A percentile compares a stretch with the other conserved stretches of the same genome.
Evolutionary conservation across 805 yeast genomes (phyloP).

Genomic region (Cyberlindnera americana): DNA sequence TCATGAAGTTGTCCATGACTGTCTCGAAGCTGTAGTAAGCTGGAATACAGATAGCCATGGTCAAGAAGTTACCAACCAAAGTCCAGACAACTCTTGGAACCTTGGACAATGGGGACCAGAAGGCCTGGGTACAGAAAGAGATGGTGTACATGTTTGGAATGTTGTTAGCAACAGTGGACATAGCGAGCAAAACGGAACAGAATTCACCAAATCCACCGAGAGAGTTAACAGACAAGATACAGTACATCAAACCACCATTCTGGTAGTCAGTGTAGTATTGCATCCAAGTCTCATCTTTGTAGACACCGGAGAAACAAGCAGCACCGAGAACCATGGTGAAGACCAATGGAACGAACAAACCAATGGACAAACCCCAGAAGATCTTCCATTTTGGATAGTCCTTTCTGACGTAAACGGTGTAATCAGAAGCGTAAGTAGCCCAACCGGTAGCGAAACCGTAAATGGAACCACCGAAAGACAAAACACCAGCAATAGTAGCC

Average conservation of each 20-base stretch:
- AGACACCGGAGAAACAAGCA: conserved; percentile 71
- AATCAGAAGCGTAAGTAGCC: conserved; percentile 91
- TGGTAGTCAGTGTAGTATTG: conserved; percentile 49
- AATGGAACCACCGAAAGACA: conserved; percentile 78
- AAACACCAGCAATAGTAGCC: conserved; percentile 68
- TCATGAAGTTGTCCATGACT: conserved; percentile 86
- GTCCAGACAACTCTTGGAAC: conserved; percentile 88
- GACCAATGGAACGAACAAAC: conserved; percentile 63
- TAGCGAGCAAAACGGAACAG: conserved; percentile 77
- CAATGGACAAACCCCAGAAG: conserved; percentile 60
- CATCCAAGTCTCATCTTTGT: conserved; percentile 41
- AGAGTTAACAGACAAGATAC: conserved; percentile 72
- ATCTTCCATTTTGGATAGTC: conserved; percentile 55
- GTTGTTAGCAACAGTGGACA: conserved; percentile 88
- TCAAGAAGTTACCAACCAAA: conserved; percentile 63
- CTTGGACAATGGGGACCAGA: conserved; percentile 69
- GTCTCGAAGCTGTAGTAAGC: conserved; percentile 70
- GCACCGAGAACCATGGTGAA: conserved; percentile 83
- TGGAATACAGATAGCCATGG: conserved; percentile 86
- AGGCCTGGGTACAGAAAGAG: conserved; percentile 80
- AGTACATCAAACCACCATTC: conserved; percentile 81
- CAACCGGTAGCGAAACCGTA: conserved; percentile 93
- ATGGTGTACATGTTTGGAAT: conserved; percentile 93
- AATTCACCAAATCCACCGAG: conserved; percentile 88
- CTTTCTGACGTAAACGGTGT: conserved; percentile 81